Conservation (phyloP, 495 filamentous ascomycete species). For the Pseudoneurospora amorphoporcata region DNA sequence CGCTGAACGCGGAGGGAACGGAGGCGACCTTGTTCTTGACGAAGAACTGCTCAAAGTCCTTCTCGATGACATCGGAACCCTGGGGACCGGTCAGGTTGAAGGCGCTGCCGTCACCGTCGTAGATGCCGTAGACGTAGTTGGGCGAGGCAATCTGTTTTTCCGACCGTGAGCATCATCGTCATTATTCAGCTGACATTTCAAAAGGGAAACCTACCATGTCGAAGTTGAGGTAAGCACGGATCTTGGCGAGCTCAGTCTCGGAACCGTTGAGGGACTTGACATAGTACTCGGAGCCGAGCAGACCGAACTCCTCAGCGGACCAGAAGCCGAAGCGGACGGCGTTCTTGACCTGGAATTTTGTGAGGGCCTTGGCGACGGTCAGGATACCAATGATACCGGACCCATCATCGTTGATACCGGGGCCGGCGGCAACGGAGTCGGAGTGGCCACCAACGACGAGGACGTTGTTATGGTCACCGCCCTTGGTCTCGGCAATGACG, state of each 20-base stretch:
- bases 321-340: conserved; percentile 62
- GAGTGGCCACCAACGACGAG: conserved; percentile 55
- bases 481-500: conserved; percentile 57
- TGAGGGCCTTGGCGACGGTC: conserved; percentile 49
- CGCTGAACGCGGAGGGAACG: conserved; percentile 47
- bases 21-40: conserved; percentile 27
- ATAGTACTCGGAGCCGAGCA: conserved; percentile 55
- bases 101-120: conserved; percentile 57
- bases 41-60: conserved; percentile 54
- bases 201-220: conserved; percentile 43
- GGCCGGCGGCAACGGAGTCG: conserved; percentile 54
- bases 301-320: conserved; percentile 56
- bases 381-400: conserved; percentile 55
- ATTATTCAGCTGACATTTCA: background rate
- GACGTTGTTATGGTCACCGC: conserved; percentile 53
- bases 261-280: conserved; percentile 33
- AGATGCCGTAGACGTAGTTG: conserved; percentile 58
- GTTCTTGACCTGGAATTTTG: conserved; percentile 50
- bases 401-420: conserved; percentile 44
- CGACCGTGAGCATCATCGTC: background rate
- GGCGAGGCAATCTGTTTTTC: conserved; percentile 46
- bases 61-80: conserved; percentile 53
- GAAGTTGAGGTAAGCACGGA: conserved; percentile 63
- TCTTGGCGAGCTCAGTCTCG: conserved; percentile 36
- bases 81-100: conserved; percentile 53